Percentiles rank a stretch among this genome's conserved stretches.
These are phyloP conservation scores for Moricandia moricandioides DNA, from an alignment of 345 rosid species.

Conservation along the genomic window DNA sequence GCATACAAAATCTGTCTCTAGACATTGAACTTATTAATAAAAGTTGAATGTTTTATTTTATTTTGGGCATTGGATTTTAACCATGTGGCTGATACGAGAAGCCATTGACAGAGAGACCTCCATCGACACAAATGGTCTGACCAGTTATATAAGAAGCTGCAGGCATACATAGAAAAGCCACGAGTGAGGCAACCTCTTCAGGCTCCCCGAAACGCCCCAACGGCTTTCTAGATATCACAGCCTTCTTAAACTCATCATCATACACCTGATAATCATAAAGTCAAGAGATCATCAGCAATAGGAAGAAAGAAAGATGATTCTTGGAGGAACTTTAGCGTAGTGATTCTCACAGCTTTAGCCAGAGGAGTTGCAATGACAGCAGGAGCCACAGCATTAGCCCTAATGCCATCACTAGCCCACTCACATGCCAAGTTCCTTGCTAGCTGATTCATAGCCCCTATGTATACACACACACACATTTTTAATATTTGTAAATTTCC, in stretches of 20 bases:
- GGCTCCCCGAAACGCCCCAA: conserved; percentile 50
- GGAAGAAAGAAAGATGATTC: not conserved
- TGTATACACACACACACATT: not conserved
- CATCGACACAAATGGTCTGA: conserved; percentile 57
- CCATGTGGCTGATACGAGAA: conserved; percentile 31
- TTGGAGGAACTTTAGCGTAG: not conserved
- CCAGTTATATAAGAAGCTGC: conserved; percentile 66
- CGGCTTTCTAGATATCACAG: conserved; percentile 39
- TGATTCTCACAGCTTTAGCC: conserved; percentile 54
- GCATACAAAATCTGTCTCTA: not conserved
- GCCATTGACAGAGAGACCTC: conserved; percentile 50
- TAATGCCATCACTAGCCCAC: conserved; percentile 76
- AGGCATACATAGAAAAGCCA: conserved; percentile 58
- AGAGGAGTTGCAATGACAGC: conserved; percentile 70
- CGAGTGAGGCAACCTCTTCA: conserved; percentile 51
- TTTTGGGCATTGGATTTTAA: not conserved
- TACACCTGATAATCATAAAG: conserved; percentile 20
- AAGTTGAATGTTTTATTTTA: not conserved
- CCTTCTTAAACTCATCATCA: conserved; percentile 29
- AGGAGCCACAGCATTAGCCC: conserved; percentile 78
- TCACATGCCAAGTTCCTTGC: conserved; percentile 75
- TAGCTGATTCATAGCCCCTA: conserved; percentile 79
- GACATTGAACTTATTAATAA: not conserved
- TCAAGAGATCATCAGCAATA: conserved; percentile 25
- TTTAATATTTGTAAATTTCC: not conserved